A percentile compares a stretch with the other conserved stretches of the same genome.
phyloP scores from a whole-genome alignment of 768 basidiomycete species.

The Candolleomyces eurysporus region DNA sequence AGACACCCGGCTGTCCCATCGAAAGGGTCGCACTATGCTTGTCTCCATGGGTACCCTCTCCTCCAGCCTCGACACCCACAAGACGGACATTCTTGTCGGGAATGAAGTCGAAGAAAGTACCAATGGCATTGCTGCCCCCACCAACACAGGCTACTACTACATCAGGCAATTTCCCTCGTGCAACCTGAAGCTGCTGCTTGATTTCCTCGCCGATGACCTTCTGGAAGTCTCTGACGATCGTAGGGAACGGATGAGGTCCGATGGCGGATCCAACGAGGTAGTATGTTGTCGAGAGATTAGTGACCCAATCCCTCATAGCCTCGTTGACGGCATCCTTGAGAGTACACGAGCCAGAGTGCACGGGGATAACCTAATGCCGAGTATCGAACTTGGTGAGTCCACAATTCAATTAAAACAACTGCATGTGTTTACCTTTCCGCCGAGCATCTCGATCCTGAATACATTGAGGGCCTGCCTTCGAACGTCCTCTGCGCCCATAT shows the following conservation, averaged over 20 bases:
- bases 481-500: slow-evolving; percentile 98
- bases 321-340: slow-evolving; percentile 99
- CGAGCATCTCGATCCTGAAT: slow-evolving; percentile 97
- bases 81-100: slow-evolving; percentile 80
- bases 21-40: slow-evolving; percentile 92
- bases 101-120: slow-evolving; percentile 97
- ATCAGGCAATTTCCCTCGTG: slow-evolving; percentile 85
- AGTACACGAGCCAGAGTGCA: slow-evolving; percentile 90
- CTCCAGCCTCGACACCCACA: slow-evolving; percentile 95
- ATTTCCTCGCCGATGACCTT: slow-evolving; percentile 94
- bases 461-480: slow-evolving; percentile 95
- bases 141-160: slow-evolving; percentile 96
- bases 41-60: slow-evolving; percentile 87
- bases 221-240: slow-evolving; percentile 98
- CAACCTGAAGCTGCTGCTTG: slow-evolving; percentile 75
- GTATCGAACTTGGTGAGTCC: background rate
- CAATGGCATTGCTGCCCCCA: slow-evolving; percentile 97
- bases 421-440: slow-evolving; percentile 65
- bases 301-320: slow-evolving; percentile 98
- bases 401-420: background rate
- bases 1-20: slow-evolving; percentile 87
- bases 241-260: slow-evolving; percentile 98
- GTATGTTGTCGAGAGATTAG: slow-evolving; percentile 89
- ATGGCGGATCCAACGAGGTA: slow-evolving; percentile 97
- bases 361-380: slow-evolving; percentile 75